These are phyloP conservation scores for Polygonum aviculare DNA, from an alignment of 148 eudicot genomes.

Conservation along the genomic window DNA sequence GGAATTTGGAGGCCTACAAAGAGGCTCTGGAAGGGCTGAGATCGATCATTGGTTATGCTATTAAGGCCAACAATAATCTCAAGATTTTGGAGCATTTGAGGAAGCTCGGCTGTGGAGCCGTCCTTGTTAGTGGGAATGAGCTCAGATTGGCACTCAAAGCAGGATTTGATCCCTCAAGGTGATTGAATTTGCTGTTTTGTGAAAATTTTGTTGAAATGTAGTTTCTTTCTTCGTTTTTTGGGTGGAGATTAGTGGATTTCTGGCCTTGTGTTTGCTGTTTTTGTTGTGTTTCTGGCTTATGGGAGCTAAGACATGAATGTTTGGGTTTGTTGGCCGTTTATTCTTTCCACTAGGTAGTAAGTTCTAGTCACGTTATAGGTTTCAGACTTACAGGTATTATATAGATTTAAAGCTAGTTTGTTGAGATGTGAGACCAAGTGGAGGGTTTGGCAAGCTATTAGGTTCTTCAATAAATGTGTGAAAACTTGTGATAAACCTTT, in stretches of 20 bases:
- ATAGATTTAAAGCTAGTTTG: not conserved
- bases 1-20: slow-evolving; percentile 73
- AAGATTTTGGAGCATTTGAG: slow-evolving; percentile 94
- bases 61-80: slow-evolving; percentile 90
- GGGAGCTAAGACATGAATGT: not conserved
- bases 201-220: not conserved
- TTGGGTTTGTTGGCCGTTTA: not conserved
- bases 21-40: slow-evolving; percentile 78
- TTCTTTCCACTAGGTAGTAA: not conserved
- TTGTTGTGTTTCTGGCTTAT: not conserved
- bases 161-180: slow-evolving; percentile 85
- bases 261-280: not conserved
- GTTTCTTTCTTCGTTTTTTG: not conserved
- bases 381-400: not conserved
- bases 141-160: slow-evolving; percentile 70
- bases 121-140: slow-evolving; percentile 94
- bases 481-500: not conserved
- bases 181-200: not conserved
- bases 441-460: not conserved
- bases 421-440: not conserved
- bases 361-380: not conserved
- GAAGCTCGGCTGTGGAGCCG: slow-evolving; percentile 83
- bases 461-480: not conserved
- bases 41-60: slow-evolving; percentile 84
- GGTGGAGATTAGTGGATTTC: not conserved